Percentiles rank a stretch among this genome's conserved stretches.
Evolutionary conservation across 2,329 filamentous ascomycete genomes (phyloP).

Genomic region (Stromatinia cepivora): DNA sequence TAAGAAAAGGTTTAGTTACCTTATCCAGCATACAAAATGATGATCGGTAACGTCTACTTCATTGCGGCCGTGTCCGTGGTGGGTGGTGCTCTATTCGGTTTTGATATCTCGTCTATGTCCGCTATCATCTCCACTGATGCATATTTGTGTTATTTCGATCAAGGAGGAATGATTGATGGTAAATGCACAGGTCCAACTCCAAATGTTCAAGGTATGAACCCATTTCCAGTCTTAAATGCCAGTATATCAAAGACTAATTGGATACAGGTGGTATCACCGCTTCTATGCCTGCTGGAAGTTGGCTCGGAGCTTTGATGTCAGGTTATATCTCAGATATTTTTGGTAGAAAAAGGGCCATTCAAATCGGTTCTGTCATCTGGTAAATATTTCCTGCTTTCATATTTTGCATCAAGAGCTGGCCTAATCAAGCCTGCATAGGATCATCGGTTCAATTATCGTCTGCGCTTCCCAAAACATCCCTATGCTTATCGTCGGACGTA

Average conservation of each 20-base stretch:
- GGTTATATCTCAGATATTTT: constrained; percentile 59
- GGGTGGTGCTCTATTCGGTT: constrained; percentile 43
- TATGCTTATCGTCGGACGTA: constrained; percentile 54
- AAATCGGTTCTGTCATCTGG: constrained; percentile 50
- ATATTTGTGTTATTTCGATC: constrained; percentile 55
- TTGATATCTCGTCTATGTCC: constrained; percentile 59
- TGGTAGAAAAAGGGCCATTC: constrained; percentile 51
- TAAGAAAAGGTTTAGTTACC: constrained; percentile 15
- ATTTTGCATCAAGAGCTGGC: neutral
- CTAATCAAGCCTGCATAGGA: constrained; percentile 46
- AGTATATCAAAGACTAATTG: constrained; percentile 49
- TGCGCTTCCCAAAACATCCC: constrained; percentile 56
- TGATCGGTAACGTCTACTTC: constrained; percentile 38
- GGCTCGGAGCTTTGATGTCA: constrained; percentile 61
- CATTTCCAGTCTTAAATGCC: neutral
- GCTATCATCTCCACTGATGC: constrained; percentile 54
- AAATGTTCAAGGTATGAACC: constrained; percentile 42
- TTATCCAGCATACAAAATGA: constrained; percentile 28
- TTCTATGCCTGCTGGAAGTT: constrained; percentile 70
- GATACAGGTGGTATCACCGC: constrained; percentile 66
- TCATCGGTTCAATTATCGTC: constrained; percentile 60
- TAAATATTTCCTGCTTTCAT: constrained; percentile 26
- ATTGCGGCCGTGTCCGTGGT: constrained; percentile 41
- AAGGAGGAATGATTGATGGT: constrained; percentile 42
- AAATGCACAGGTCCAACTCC: constrained; percentile 54